phyloP scores from a whole-genome alignment of 192 early-diverging fungal genomes.

The Kickxella alabastrina region DNA sequence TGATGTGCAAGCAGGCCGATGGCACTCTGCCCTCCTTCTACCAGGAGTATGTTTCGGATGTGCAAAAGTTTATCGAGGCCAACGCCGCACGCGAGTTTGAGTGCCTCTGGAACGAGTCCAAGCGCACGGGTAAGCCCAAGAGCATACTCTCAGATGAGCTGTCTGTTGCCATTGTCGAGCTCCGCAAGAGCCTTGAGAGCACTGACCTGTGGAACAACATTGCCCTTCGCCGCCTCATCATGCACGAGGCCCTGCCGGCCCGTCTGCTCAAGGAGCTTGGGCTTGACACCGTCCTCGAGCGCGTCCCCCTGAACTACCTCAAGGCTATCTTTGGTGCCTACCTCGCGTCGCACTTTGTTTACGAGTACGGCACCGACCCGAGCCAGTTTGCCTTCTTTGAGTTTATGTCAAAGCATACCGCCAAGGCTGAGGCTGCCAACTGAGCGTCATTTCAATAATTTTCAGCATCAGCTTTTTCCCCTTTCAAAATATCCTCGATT shows the following conservation, averaged over 20 bases:
- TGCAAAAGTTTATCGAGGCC: slow-evolving; percentile 88
- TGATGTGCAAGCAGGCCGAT: slow-evolving; percentile 84
- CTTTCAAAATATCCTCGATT: too few relatives aligned
- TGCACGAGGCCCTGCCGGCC: slow-evolving; percentile 90
- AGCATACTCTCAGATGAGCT: slow-evolving; percentile 88
- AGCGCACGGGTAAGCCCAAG: slow-evolving; percentile 71
- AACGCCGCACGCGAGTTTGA: slow-evolving; percentile 95
- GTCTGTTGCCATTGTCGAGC: slow-evolving; percentile 86
- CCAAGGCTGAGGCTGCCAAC: slow-evolving; percentile 30
- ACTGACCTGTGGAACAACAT: slow-evolving; percentile 94
- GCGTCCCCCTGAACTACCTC: slow-evolving; percentile 91
- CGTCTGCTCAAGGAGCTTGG: slow-evolving; percentile 86
- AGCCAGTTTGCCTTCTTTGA: slow-evolving; percentile 98
- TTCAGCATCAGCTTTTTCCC: too few relatives aligned
- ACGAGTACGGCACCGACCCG: slow-evolving; percentile 91
- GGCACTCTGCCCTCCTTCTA: slow-evolving; percentile 82
- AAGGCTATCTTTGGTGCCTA: slow-evolving; percentile 97
- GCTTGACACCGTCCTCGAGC: slow-evolving; percentile 80
- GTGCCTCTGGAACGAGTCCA: slow-evolving; percentile 86
- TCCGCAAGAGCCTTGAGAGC: slow-evolving; percentile 88
- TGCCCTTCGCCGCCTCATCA: slow-evolving; percentile 71
- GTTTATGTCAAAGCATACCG: slow-evolving; percentile 71
- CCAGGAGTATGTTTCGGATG: slow-evolving; percentile 86
- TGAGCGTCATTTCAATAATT: slow-evolving; percentile 1
- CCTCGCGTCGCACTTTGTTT: slow-evolving; percentile 93